Base-by-base conservation (phyloP, 176 grass and related monocot species). In the Cenchrus fungigraminus region DNA sequence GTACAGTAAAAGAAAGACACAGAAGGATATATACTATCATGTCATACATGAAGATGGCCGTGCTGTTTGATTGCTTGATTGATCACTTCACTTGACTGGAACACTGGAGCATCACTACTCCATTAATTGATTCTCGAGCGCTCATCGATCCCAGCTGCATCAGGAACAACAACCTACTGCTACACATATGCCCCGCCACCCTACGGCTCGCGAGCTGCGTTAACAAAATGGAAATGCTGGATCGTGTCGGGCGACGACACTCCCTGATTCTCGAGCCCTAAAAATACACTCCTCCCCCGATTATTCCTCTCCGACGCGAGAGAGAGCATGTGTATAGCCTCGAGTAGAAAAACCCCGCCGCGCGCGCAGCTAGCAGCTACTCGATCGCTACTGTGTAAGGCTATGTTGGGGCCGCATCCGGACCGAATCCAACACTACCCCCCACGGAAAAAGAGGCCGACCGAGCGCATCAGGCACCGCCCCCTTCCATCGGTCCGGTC, bases 381-480 rank as follows among this genome's bases (percentile, higher is more conserved):
- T 9, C 16, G 37, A 40, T 40, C 0, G 42, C 45, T 16, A 19
- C 57, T 44, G 68, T 20, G 85, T 81, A 25, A 87, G 77, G 12
- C 17, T 2, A 17, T 74, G 71, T 22, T 81, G 85, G 32, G 63
- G 63, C 71, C 20, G 73, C 55, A n/a, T 77, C 12, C 47, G 63
- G 11, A 87, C 79, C 79, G 29, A 68, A 70, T 77, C 63, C 65
- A 52, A 56, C 67, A 13, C 25, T 25, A 25, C 40, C 7, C 29
- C 86, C 3, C 3, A 46, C n/a, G n/a, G 3, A 10, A 71, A 87
- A 67, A 5, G 47, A 31, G 80, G 31, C 65, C 65, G 86, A 84
- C 87, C 57, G 66, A 42, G 19, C 65, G 65, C 65, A 73, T 79
- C 74, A 47, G 45, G 19, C 50, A 81, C 34, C 29, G 77, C 32